Base-by-base conservation (phyloP, 2,329 filamentous ascomycete genomes). In the Alternaria dauci region DNA sequence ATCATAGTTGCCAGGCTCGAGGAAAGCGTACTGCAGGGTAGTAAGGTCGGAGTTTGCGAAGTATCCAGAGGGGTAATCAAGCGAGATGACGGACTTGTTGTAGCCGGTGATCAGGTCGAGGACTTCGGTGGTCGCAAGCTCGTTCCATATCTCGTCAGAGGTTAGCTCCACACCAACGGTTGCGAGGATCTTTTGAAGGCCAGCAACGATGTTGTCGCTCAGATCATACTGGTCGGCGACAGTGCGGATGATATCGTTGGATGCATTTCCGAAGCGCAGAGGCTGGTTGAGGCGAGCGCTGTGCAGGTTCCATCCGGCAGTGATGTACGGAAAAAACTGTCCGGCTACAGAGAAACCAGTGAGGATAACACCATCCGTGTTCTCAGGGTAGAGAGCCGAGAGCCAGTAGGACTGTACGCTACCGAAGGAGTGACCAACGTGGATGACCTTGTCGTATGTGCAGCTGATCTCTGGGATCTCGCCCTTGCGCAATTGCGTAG, bases 391-490 rank as follows among this genome's bases (percentile, higher is more conserved):
- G 58, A 79, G 71, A 47, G 81, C 81, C 8, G 85, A 83, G 20
- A 90, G 79, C 48, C 78, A 81, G 74, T 87, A 88, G 2, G 83
- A 85, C 66, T 87, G 85, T 6, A 83, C 76, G 0, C 87, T 87
- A 32, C 88, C 88, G 66, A 88, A 90, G 0, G 85, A 88, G 78
- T 91, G 88, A 12, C 88, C 88, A 16, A 88, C 81, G 71, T 90
- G 88, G 8, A 88, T 79, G 25, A 87, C 77, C 68, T 84, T 81
- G 8, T 76, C 53, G 66, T 79, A 82, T 3, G 62, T 42, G 47
- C 73, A 65, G 28, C 71, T 71, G n/a, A 85, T 73, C 20, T 78
- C 76, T 0, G 79, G 71, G 25, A 89, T 76, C 0, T 70, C 68
- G 47, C 84, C 83, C 1, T 73, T 67, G 30, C 84, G 83, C 2